Evolutionary conservation across 495 filamentous ascomycete genomes (phyloP).

Genomic region (Ramalina intermedia): DNA sequence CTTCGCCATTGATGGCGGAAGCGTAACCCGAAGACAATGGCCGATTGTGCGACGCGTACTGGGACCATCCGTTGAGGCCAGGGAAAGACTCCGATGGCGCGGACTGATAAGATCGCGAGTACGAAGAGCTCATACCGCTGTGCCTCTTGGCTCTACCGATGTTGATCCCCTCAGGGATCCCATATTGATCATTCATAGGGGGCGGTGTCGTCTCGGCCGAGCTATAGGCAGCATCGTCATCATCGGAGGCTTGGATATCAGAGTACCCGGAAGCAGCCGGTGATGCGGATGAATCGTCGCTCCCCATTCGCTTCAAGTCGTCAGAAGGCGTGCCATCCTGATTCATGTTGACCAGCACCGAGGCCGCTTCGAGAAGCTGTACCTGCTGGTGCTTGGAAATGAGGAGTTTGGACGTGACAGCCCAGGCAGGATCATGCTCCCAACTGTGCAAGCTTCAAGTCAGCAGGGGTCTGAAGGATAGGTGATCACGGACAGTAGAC

Average conservation of each 20-base stretch:
- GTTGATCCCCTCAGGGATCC: conserved; percentile 32
- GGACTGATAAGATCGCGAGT: conserved; percentile 79
- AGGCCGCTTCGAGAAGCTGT: conserved; percentile 89
- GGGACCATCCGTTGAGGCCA: conserved; percentile 26
- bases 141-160: conserved; percentile 40
- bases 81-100: conserved; percentile 40
- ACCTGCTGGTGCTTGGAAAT: conserved; percentile 99
- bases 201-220: conserved; percentile 43
- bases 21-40: conserved; percentile 47
- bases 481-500: no score
- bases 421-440: conserved; percentile 99
- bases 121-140: conserved; percentile 50
- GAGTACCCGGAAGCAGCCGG: conserved; percentile 66
- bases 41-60: conserved; percentile 41
- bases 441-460: conserved; percentile 43
- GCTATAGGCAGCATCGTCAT: conserved; percentile 46
- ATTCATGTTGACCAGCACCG: conserved; percentile 90
- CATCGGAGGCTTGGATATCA: conserved; percentile 38
- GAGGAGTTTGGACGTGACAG: conserved; percentile 88
- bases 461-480: not conserved
- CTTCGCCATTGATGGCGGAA: conserved; percentile 51
- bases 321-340: conserved; percentile 45
- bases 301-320: conserved; percentile 49
- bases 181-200: conserved; percentile 33
- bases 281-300: conserved; percentile 69